These are phyloP conservation scores for Silene coronaria DNA, from an alignment of 179 eudicot species.

Conservation along the genomic window DNA sequence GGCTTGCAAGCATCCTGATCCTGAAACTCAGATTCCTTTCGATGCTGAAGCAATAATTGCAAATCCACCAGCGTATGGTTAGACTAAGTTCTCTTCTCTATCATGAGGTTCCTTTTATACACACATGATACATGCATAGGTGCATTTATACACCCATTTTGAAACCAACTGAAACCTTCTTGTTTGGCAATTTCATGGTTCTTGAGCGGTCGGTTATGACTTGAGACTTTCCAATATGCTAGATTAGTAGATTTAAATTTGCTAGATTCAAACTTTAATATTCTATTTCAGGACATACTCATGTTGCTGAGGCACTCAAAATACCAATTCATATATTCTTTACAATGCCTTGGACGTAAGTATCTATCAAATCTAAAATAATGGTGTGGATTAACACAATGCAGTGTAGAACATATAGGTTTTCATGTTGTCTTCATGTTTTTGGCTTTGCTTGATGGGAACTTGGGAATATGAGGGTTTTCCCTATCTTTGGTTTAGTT, in stretches of 20 bases:
- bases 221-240: background rate
- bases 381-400: background rate
- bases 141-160: background rate
- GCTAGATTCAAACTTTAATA: conserved; percentile 13
- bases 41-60: conserved; percentile 81
- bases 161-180: no score
- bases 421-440: background rate
- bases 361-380: conserved; percentile 3
- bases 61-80: conserved; percentile 92
- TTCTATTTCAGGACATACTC: conserved; percentile 63
- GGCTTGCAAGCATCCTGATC: conserved; percentile 69
- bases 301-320: conserved; percentile 84
- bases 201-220: background rate
- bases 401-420: background rate
- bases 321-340: conserved; percentile 84
- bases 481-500: background rate
- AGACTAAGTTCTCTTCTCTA: conserved; percentile 18
- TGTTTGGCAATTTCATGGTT: background rate
- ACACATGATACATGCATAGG: background rate
- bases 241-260: no score
- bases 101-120: background rate
- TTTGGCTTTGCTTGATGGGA: conserved; percentile 3
- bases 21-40: conserved; percentile 49
- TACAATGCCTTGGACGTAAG: conserved; percentile 99
- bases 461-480: no score